Conservation (phyloP, 2,329 filamentous ascomycete genomes). For the Plectosphaerella sp. region DNA sequence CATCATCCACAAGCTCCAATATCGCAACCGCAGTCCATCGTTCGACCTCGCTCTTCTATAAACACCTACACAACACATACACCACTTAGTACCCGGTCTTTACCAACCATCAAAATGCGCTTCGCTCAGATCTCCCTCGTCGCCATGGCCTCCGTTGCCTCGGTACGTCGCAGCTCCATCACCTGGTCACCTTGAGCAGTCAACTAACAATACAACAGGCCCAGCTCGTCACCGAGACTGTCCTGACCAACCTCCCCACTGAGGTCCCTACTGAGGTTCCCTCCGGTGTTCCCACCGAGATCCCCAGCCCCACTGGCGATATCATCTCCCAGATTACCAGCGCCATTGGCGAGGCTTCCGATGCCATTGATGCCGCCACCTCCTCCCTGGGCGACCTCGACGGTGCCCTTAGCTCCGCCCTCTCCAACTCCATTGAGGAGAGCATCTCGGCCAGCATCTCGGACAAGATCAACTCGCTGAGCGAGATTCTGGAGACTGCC, state of each 20-base stretch:
- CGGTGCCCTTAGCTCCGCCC: constrained; percentile 16
- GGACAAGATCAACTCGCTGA: constrained; percentile 16
- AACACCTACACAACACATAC: neutral
- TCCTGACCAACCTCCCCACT: neutral
- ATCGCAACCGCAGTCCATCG: neutral
- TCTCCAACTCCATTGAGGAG: constrained; percentile 14
- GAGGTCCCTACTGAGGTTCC: neutral
- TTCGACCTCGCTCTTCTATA: neutral
- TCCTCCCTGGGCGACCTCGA: constrained; percentile 11
- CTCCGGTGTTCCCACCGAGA: constrained; percentile 7
- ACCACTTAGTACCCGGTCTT: neutral
- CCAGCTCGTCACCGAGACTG: neutral
- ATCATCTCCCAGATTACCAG: constrained; percentile 7
- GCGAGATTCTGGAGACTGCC: constrained; percentile 19
- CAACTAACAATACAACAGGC: neutral
- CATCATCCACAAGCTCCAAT: neutral
- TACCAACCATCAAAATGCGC: neutral
- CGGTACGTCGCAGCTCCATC: neutral
- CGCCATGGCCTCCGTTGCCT: neutral
- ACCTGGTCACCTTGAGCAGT: neutral
- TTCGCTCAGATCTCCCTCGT: neutral
- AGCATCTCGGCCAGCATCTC: constrained; percentile 10
- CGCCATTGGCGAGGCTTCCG: constrained; percentile 1
- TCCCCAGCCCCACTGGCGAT: constrained; percentile 13
- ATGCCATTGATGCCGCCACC: neutral